Evolutionary conservation across 2,329 filamentous ascomycete genomes (phyloP), one percentile per base, ranked within the genome.

Genomic region (Periconia digitata): DNA sequence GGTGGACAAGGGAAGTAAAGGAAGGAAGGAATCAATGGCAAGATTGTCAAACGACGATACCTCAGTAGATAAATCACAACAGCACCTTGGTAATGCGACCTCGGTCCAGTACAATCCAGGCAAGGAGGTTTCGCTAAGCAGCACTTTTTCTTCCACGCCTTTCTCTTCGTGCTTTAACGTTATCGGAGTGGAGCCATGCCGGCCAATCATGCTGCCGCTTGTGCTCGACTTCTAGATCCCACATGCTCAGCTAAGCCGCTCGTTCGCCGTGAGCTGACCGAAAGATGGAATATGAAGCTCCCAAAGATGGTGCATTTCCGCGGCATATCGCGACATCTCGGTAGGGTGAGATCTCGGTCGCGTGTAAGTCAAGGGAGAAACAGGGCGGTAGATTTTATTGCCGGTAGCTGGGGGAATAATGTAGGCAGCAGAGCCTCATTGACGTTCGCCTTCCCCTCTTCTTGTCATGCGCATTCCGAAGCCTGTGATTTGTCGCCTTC

Each of bases 171-270:
- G 18, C 17, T 44, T 37, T 6, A 16, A 46, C 40, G 29, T 51
- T 45, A 47, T 51, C 49, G 42, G 48, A 43, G 47, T 51, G 55
- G 50, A 42, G n/a, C 51, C 42, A 35, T 13, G 24, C n/a, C 37
- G 23, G 37, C 55, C 50, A 53, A 56, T 53, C 46, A 49, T 29
- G 22, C 18, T 16, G n/a, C 12, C 27, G 16, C 8, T 22, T 22
- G 20, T 10, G 17, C 15, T 22, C 40, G 34, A 34, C 45, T 47
- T 58, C 53, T 51, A 53, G 55, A 53, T 49, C 47, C n/a, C 44
- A 24, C 34, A 8, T 55, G 55, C 53, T 53, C 52, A 49, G 40
- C 40, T 58, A 58, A 58, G 48, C n/a, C n/a, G n/a, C 50, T 36
- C 15, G 16, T 17, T 12, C 17, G 43, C 22, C 40, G 20, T 23